phyloP scores from a whole-genome alignment of 2,329 filamentous ascomycete genomes.

The Cladorrhinum sp. region DNA sequence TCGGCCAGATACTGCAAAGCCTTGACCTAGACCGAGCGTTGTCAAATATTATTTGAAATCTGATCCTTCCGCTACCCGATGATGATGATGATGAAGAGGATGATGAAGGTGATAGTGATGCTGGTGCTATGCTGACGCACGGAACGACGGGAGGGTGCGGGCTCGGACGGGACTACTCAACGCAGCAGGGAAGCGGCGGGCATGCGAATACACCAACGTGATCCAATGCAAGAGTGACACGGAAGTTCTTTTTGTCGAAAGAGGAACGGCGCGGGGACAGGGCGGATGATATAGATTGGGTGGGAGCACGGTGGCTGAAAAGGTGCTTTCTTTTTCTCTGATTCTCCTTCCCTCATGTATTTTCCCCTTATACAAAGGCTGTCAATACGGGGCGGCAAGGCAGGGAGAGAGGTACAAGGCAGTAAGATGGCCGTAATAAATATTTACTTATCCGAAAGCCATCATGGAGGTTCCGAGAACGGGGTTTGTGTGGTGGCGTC shows the following conservation, averaged over 20 bases:
- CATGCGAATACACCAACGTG: not conserved
- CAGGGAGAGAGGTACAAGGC: not conserved
- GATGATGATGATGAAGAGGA: too few species aligned
- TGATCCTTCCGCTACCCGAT: too few species aligned
- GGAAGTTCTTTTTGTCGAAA: not conserved
- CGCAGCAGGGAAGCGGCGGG: not conserved
- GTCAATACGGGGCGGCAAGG: too few species aligned
- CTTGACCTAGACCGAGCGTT: not conserved
- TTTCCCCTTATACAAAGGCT: too few species aligned
- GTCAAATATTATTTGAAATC: not conserved
- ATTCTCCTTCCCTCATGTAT: not conserved
- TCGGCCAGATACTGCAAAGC: not conserved
- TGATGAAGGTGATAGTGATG: not conserved
- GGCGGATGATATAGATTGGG: not conserved
- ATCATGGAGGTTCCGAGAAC: not conserved
- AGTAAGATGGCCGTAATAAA: not conserved
- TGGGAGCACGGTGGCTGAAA: not conserved
- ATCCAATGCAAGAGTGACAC: not conserved
- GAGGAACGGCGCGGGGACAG: not conserved
- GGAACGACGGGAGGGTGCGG: not conserved
- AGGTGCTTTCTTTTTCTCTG: not conserved
- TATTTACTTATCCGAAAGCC: not conserved
- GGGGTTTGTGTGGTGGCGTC: not conserved
- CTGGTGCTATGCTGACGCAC: slow-evolving; percentile 6
- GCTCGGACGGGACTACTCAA: not conserved